A percentile compares a stretch with the other conserved stretches of the same genome.
These are phyloP conservation scores for Erodium moschatum DNA, from an alignment of 441 rosid species.

Conservation along the genomic window DNA sequence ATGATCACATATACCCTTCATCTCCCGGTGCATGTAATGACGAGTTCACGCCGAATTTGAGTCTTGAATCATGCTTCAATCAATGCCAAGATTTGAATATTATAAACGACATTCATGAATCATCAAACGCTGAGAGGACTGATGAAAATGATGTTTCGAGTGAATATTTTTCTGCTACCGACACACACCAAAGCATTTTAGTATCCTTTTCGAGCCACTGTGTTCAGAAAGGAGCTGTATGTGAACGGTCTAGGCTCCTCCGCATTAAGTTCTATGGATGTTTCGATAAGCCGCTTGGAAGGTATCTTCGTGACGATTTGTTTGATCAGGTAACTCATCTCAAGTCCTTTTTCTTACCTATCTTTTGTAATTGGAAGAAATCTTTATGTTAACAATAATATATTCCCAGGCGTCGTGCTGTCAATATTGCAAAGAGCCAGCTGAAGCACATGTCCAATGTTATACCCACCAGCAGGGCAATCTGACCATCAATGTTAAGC, in stretches of 20 bases:
- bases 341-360: constrained; percentile 19
- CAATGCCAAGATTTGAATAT: constrained; percentile 29
- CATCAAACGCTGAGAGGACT: constrained; percentile 32
- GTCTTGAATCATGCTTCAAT: constrained; percentile 23
- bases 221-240: constrained; percentile 91
- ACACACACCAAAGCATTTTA: constrained; percentile 92
- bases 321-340: constrained; percentile 73
- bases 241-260: constrained; percentile 86
- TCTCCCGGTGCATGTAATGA: constrained; percentile 24
- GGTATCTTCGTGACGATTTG: constrained; percentile 77
- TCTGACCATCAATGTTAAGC: constrained; percentile 90
- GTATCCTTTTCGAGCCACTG: constrained; percentile 93
- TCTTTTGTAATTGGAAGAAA: background rate
- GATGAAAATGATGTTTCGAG: constrained; percentile 31
- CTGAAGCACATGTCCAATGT: constrained; percentile 96
- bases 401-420: constrained; percentile 54
- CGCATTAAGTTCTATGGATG: constrained; percentile 92
- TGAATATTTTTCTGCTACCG: constrained; percentile 86
- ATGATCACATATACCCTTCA: constrained; percentile 7
- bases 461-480: constrained; percentile 95
- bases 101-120: constrained; percentile 26
- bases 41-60: constrained; percentile 26
- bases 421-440: constrained; percentile 76
- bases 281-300: constrained; percentile 90
- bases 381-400: background rate